Percentiles rank a stretch among this genome's conserved stretches.
phyloP scores from a whole-genome alignment of 331 rosid species.

The Quercus tomentella region DNA sequence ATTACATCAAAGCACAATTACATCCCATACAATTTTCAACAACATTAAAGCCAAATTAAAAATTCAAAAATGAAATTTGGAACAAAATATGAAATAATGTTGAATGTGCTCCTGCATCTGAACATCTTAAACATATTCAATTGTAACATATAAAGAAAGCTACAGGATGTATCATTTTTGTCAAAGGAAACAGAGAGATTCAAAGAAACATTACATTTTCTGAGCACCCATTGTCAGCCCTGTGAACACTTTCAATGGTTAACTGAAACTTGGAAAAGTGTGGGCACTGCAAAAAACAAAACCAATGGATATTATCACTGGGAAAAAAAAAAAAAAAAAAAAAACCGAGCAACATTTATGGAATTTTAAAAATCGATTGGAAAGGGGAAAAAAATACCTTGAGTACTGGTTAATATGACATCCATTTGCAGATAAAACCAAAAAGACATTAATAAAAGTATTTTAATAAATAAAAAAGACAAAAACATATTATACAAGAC shows the following conservation, averaged over 20 bases:
- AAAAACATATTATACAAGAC: not conserved
- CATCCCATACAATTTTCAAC: too few species aligned
- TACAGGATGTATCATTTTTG: not conserved
- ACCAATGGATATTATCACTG: not conserved
- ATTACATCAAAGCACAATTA: too few species aligned
- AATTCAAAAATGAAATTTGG: too few species aligned
- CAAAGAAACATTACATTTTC: constrained; percentile 32
- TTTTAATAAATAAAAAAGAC: not conserved
- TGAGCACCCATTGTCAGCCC: constrained; percentile 42
- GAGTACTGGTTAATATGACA: constrained; percentile 23
- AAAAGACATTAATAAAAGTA: constrained; percentile 4
- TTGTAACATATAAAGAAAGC: not conserved
- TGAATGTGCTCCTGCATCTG: too few species aligned
- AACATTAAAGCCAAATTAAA: too few species aligned
- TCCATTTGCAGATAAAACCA: constrained; percentile 18
- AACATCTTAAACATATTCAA: not conserved
- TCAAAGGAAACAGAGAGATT: not conserved
- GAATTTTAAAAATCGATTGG: not conserved
- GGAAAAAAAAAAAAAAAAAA: not conserved
- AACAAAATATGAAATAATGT: too few species aligned
- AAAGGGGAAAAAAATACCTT: constrained; percentile 19
- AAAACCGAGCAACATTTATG: not conserved
- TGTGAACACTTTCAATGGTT: constrained; percentile 37
- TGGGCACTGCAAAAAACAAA: constrained; percentile 34
- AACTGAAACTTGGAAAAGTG: constrained; percentile 37